A percentile compares a stretch with the other conserved stretches of the same genome.
phyloP scores from a whole-genome alignment of 2,329 filamentous ascomycete genomes.

The Fusarium sp. region DNA sequence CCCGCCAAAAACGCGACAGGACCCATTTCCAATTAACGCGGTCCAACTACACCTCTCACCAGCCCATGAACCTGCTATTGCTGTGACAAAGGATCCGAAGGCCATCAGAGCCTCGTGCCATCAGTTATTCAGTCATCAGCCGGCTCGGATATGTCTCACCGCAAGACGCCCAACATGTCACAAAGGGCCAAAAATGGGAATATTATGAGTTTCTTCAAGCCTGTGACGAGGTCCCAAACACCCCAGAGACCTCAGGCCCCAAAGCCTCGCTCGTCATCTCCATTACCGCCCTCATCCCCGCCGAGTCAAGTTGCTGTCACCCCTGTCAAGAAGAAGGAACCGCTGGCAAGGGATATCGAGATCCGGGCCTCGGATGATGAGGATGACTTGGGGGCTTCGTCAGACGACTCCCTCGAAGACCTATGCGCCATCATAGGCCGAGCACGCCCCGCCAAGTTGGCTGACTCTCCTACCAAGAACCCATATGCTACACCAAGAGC shows the following conservation, averaged over 20 bases:
- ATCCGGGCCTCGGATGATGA: slow-evolving; percentile 81
- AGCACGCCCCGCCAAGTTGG: slow-evolving; percentile 37
- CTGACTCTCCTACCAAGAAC: slow-evolving; percentile 32
- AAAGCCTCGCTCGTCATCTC: slow-evolving; percentile 27
- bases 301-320: slow-evolving; percentile 41
- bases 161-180: slow-evolving; percentile 33
- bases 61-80: slow-evolving; percentile 14
- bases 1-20: slow-evolving; percentile 28
- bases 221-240: slow-evolving; percentile 36
- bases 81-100: neutral
- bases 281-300: slow-evolving; percentile 42
- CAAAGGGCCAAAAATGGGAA: slow-evolving; percentile 46
- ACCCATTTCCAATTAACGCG: slow-evolving; percentile 30
- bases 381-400: slow-evolving; percentile 65
- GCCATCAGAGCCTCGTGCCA: neutral
- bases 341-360: slow-evolving; percentile 63
- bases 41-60: slow-evolving; percentile 19
- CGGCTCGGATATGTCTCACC: neutral
- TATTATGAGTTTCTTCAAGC: slow-evolving; percentile 57
- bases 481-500: slow-evolving; percentile 59
- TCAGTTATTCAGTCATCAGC: neutral
- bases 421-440: slow-evolving; percentile 54
- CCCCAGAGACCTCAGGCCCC: slow-evolving; percentile 16
- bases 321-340: slow-evolving; percentile 36
- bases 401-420: slow-evolving; percentile 70